Evolutionary conservation across 805 yeast species (phyloP).

Genomic region (Lachancea fermentati): DNA sequence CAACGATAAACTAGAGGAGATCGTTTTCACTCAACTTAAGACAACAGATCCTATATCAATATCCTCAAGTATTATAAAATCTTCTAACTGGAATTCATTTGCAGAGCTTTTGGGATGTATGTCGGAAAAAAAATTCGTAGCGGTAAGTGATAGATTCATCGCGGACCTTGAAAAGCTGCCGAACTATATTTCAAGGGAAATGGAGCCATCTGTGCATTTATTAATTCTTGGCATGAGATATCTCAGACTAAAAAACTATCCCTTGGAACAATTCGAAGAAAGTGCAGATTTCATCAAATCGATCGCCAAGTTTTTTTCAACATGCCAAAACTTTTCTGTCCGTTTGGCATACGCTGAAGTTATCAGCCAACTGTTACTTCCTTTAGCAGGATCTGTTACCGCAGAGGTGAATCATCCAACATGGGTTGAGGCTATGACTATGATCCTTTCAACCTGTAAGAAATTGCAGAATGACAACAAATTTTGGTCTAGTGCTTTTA

Average conservation of each 20-base stretch:
- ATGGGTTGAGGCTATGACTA: constrained; percentile 79
- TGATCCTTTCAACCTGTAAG: constrained; percentile 47
- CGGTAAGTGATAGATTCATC: constrained; percentile 89
- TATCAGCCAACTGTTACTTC: constrained; percentile 63
- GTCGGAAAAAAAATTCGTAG: constrained; percentile 76
- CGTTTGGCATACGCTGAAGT: constrained; percentile 82
- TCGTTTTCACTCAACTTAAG: constrained; percentile 82
- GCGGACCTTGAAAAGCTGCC: constrained; percentile 88
- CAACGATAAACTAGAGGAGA: constrained; percentile 82
- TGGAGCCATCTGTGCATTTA: constrained; percentile 60
- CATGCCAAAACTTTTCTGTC: constrained; percentile 59
- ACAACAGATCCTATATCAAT: constrained; percentile 75
- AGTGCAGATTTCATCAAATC: constrained; percentile 86
- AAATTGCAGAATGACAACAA: constrained; percentile 41
- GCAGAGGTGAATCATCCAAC: constrained; percentile 96
- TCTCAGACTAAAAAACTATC: constrained; percentile 70
- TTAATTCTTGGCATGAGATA: constrained; percentile 91
- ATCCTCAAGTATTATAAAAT: constrained; percentile 65
- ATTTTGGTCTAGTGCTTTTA: constrained; percentile 63
- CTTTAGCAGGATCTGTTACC: constrained; percentile 77
- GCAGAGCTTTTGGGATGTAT: constrained; percentile 86
- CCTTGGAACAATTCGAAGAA: constrained; percentile 87
- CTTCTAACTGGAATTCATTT: constrained; percentile 90
- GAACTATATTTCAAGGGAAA: constrained; percentile 39
- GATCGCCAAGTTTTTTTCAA: constrained; percentile 72